These are phyloP conservation scores for Blastocystis sp. DNA, from an alignment of 352 stramenopile species.

Conservation along the genomic window DNA sequence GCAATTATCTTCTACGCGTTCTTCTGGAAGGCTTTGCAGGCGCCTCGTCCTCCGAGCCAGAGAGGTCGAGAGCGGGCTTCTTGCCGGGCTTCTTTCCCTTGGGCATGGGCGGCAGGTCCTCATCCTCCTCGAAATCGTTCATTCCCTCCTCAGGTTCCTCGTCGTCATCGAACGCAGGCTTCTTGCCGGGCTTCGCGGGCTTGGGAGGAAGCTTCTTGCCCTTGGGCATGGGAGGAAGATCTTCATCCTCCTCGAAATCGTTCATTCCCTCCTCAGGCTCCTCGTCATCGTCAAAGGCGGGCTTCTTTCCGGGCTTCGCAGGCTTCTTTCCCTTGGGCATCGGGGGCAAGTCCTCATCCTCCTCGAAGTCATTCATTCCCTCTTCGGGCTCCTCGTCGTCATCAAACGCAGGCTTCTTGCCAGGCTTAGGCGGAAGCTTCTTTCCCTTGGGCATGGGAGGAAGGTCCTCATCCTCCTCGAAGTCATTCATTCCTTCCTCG, in stretches of 20 bases:
- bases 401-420: neutral
- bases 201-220: neutral
- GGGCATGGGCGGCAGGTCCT: neutral
- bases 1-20: slow-evolving; percentile 16
- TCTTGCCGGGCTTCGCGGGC: neutral
- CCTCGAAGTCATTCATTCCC: neutral
- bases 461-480: slow-evolving; percentile 9
- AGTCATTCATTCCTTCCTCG: neutral
- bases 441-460: slow-evolving; percentile 12
- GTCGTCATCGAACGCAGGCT: neutral
- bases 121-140: neutral
- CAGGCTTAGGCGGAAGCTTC: slow-evolving; percentile 6
- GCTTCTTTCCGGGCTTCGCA: neutral
- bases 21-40: slow-evolving; percentile 8
- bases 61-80: neutral
- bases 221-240: slow-evolving; percentile 11
- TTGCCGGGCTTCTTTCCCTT: slow-evolving; percentile 24
- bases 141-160: neutral
- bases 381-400: neutral
- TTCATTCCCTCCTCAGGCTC: neutral
- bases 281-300: neutral
- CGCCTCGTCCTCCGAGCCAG: neutral
- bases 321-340: slow-evolving; percentile 1
- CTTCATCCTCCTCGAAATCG: slow-evolving; percentile 40
- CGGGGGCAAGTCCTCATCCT: slow-evolving; percentile 11